Percentiles rank a stretch among this genome's conserved stretches.
phyloP scores from a whole-genome alignment of 1,284 basidiomycete species.

The Ustilago hordei region DNA sequence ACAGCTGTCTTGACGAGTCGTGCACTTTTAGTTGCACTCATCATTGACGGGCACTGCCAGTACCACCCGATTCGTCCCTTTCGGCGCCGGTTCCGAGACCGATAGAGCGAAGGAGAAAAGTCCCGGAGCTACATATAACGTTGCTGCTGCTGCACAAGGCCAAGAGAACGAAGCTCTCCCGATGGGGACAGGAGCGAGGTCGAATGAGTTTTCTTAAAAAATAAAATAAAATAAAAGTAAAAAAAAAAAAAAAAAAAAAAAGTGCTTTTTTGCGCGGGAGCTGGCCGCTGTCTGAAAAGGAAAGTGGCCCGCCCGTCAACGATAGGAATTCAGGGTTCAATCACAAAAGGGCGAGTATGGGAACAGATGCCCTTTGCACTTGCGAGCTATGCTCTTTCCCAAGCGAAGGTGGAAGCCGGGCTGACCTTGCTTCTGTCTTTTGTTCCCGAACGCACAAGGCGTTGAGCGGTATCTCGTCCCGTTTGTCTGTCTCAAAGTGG shows the following conservation, averaged over 20 bases:
- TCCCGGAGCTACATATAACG: not conserved
- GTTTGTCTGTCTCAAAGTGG: not conserved
- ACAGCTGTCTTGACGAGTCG: not conserved
- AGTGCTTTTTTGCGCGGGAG: not conserved
- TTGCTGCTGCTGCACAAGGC: not conserved
- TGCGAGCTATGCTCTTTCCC: not conserved
- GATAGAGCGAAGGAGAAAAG: not conserved
- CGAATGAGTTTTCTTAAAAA: not conserved
- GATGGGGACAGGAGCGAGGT: not conserved
- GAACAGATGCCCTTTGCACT: not conserved
- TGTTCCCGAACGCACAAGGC: not conserved
- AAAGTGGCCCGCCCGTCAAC: not conserved
- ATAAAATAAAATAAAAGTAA: not conserved
- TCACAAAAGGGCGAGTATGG: constrained; percentile 4
- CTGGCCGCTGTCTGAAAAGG: not conserved
- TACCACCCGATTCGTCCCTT: not conserved
- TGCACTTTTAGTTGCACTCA: not conserved
- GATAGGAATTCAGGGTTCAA: constrained; percentile 16
- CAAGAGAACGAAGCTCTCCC: constrained; percentile 4
- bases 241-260: too few species aligned
- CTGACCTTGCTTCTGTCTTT: constrained; percentile 14
- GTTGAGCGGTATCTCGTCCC: not conserved
- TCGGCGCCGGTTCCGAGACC: not conserved
- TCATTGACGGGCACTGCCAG: not conserved
- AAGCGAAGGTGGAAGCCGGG: constrained; percentile 6